Base-by-base conservation (phyloP, 148 eudicot genomes). In the Rhododendron griersonianum region DNA sequence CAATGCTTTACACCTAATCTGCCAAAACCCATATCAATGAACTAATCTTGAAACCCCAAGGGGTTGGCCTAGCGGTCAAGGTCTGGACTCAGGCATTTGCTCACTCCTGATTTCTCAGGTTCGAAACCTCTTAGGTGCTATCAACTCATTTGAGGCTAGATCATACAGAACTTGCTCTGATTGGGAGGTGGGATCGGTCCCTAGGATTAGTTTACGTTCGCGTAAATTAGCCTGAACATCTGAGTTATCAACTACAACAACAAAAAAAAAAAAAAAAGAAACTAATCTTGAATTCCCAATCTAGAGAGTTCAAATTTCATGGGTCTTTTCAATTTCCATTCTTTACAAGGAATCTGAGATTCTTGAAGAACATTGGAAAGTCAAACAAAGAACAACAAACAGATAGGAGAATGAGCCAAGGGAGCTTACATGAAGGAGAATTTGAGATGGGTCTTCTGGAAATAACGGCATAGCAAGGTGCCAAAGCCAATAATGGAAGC, bases 401-500 rank as follows among this genome's bases (percentile, higher is more conserved):
- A 23, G 65, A 50, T 15, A 16, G 16, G 45, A 69, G 57, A 74
- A n/a, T 35, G 5, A 19, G 33, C 2, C 15, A 14, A 84, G 73
- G 2, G 50, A 37, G 48, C 89, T 84, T 87, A 87, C 89, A 63
- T 67, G 80, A 55, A 67, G 86, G 44, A 23, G 35, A 78, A 39
- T 23, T 25, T 28, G 85, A 67, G 39, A 55, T 28, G 83, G 67
- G 19, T 80, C 81, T 87, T 78, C 84, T 84, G 65, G 53, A 83
- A 83, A 28, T 19, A 11, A 53, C 16, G 69, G 79, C 77, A 83
- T 30, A 37, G 75, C 53, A 83, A 77, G 86, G 88, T 23, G 44
- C 45, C 75, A 87, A 83, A 16, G 88, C 86, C 83, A 84, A 45
- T 47, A 87, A 69, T 11, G 89, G 89, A 53, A 80, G 83, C 67